Conservation (phyloP, 2,329 filamentous ascomycete species). For the Alternaria gaisen region DNA sequence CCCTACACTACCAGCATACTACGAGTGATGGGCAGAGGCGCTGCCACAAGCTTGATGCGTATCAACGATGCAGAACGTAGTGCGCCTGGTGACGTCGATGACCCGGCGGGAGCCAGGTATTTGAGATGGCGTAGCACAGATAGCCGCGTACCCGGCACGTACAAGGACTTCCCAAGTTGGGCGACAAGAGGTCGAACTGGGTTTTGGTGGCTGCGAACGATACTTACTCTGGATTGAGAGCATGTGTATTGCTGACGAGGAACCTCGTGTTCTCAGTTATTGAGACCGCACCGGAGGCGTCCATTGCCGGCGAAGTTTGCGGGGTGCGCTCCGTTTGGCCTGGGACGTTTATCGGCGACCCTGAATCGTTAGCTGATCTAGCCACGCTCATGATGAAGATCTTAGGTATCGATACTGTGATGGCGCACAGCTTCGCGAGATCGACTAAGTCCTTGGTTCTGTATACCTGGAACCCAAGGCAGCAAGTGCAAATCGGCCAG, state of each 20-base stretch:
- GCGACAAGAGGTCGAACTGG: neutral
- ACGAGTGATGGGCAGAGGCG: neutral
- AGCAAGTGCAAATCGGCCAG: neutral
- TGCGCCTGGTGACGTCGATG: neutral
- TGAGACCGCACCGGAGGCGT: neutral
- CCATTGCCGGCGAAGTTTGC: neutral
- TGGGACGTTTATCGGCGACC: neutral
- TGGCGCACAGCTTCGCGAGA: too few relatives aligned
- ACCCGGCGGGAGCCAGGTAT: neutral
- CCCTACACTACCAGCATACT: neutral
- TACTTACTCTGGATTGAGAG: neutral
- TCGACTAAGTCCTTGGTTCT: neutral
- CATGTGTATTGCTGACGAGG: neutral
- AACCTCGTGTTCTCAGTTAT: neutral
- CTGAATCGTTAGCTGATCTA: neutral
- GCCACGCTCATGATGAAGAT: neutral
- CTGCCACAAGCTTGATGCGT: neutral
- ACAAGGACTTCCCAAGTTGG: neutral
- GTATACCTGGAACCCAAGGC: neutral
- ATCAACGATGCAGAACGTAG: neutral
- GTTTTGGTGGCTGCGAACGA: neutral
- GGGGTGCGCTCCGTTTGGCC: neutral
- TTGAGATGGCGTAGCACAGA: neutral
- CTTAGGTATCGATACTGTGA: too few relatives aligned
- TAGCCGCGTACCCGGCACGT: neutral